These are phyloP conservation scores for Somion occarium DNA, from an alignment of 1,284 basidiomycete species.

Conservation along the genomic window DNA sequence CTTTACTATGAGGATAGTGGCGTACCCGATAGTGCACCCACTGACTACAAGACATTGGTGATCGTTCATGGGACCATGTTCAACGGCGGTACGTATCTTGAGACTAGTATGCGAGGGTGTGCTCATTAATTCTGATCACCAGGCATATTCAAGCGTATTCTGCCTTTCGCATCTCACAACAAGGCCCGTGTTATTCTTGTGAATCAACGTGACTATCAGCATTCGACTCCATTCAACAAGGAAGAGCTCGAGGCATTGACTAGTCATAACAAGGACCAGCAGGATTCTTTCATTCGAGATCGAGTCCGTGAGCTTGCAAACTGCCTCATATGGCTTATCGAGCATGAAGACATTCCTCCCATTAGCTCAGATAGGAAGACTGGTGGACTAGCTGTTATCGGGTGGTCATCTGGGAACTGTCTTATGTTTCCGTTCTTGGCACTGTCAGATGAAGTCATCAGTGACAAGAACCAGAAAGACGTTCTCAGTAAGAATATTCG, in stretches of 20 bases:
- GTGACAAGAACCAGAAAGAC: neutral
- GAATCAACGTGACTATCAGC: neutral
- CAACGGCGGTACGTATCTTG: neutral
- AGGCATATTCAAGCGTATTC: neutral
- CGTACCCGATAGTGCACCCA: neutral
- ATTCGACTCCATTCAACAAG: neutral
- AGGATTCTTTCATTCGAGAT: neutral
- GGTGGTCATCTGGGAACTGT: slow-evolving; percentile 2
- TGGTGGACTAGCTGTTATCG: neutral
- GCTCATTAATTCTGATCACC: neutral
- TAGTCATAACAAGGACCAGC: neutral
- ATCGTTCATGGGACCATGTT: neutral
- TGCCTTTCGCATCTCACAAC: neutral
- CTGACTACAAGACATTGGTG: neutral
- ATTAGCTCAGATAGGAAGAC: neutral
- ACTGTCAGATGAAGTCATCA: neutral
- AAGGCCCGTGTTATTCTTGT: slow-evolving; percentile 1
- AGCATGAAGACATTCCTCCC: neutral
- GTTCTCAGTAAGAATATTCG: neutral
- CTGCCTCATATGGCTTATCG: slow-evolving; percentile 1
- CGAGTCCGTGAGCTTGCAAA: slow-evolving; percentile 2
- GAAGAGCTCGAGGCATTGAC: neutral
- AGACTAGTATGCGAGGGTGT: neutral
- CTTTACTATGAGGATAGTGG: slow-evolving; percentile 6
- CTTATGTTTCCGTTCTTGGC: neutral